Base-by-base conservation (phyloP, 2,329 filamentous ascomycete genomes). In the Akanthomyces muscarius region DNA sequence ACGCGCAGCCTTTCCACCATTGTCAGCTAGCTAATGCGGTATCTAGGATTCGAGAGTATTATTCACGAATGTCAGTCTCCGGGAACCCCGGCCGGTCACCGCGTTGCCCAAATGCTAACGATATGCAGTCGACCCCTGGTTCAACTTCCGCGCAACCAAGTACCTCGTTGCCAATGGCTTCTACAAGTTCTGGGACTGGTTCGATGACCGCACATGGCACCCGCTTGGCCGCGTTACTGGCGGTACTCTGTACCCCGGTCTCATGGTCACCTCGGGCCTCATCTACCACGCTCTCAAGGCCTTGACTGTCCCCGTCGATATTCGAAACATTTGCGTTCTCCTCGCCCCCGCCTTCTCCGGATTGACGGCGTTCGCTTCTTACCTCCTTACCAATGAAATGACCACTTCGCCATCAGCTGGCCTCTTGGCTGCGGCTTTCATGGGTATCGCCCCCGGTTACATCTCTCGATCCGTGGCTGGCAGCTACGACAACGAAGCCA, bases 121-220 rank as follows among this genome's bases (percentile, higher is more conserved):
- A 25, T 68, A 48, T 57, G 72, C 51, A 99, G 94, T 99, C 80
- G 95, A 99, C 79, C 95, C 95, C 42, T 99, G 95, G 95, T 99
- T 99, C 82, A 99, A 99, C 80, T 99, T 99, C 80, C 86, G 95
- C 77, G 95, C 95, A 69, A 98, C 95, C 63, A 98, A 98, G 79
- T 98, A 99, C 74, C 86, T 99, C 62, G 91, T 99, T 62, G 86
- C 94, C 74, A 87, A 99, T 87, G 95, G 95, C 71, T 98, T 99
- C 81, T 96, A 97, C 78, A 92, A 90, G 77, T 99, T 99, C 76
- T 99, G 95, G 95, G 94, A 99, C 77, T 99, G 95, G 95, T 99
- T 99, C 74, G 95, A 99, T 78, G 95, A 99, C 82, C 89, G 95
- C 81, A 99, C 95, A 86, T 99, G 95, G 95, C 94, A 99, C 79